Evolutionary conservation across 108 stramenopile species (phyloP).

Genomic region (Cyclostephanos tholiformis): DNA sequence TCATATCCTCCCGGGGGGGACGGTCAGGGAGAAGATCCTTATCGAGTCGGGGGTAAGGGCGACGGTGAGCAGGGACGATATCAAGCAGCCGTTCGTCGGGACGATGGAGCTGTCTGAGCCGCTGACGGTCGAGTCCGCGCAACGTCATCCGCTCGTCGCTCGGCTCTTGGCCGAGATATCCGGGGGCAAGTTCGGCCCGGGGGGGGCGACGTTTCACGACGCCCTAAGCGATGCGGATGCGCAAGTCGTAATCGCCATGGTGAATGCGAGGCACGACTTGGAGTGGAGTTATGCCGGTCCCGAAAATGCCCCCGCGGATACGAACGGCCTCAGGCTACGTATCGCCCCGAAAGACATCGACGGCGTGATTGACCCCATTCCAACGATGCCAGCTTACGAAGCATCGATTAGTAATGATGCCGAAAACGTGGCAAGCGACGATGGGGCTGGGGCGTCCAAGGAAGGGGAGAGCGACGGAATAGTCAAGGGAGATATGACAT

Average conservation of each 20-base stretch:
- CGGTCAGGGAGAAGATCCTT: conserved; percentile 54
- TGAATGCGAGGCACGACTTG: conserved; percentile 49
- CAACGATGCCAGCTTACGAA: neutral
- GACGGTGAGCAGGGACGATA: conserved; percentile 56
- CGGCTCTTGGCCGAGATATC: conserved; percentile 58
- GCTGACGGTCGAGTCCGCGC: conserved; percentile 28
- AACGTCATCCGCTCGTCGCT: conserved; percentile 68
- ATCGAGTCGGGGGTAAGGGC: conserved; percentile 58
- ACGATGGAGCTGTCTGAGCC: conserved; percentile 58
- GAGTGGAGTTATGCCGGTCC: conserved; percentile 37
- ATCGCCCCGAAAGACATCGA: conserved; percentile 36
- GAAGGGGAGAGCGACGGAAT: neutral
- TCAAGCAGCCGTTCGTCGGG: conserved; percentile 67
- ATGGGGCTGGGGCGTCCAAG: conserved; percentile 11
- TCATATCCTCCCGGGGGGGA: conserved; percentile 58
- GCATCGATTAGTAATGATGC: neutral
- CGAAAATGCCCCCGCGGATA: conserved; percentile 22
- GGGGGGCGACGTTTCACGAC: conserved; percentile 59
- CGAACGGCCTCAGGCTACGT: conserved; percentile 54
- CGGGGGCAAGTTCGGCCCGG: conserved; percentile 52
- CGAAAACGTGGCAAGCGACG: neutral
- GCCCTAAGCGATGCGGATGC: conserved; percentile 60
- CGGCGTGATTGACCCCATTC: neutral
- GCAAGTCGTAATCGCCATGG: conserved; percentile 59
- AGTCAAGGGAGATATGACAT: neutral